phyloP scores from a whole-genome alignment of 768 basidiomycete species.

The Leccinum boreale region DNA sequence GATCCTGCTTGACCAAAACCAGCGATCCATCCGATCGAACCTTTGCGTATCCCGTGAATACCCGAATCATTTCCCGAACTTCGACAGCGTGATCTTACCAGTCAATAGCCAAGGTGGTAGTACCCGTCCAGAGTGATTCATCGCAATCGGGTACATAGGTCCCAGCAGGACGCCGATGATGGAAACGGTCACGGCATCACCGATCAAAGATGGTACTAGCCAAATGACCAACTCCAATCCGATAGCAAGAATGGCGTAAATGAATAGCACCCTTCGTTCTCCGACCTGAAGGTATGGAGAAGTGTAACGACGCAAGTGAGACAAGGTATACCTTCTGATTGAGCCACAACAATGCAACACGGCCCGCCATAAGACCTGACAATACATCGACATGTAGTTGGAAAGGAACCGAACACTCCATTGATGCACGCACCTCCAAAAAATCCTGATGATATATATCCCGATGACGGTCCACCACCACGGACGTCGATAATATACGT shows the following conservation, averaged over 20 bases:
- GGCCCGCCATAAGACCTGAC: conserved; percentile 55
- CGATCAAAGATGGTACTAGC: conserved; percentile 52
- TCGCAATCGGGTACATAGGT: conserved; percentile 52
- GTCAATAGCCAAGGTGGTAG: conserved; percentile 69
- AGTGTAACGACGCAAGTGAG: background rate
- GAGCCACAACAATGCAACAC: conserved; percentile 52
- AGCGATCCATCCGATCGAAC: conserved; percentile 66
- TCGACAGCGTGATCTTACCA: conserved; percentile 22
- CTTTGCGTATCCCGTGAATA: conserved; percentile 14
- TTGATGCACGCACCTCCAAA: conserved; percentile 43
- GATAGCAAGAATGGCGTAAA: conserved; percentile 52
- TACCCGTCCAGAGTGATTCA: conserved; percentile 67
- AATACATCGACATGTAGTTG: background rate
- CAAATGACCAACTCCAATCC: conserved; percentile 57
- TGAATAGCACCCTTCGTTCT: conserved; percentile 49
- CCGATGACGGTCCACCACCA: conserved; percentile 44
- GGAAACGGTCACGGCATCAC: conserved; percentile 52
- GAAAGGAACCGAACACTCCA: background rate
- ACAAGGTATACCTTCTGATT: conserved; percentile 42
- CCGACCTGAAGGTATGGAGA: conserved; percentile 38
- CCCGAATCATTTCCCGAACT: background rate
- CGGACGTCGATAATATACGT: conserved; percentile 49
- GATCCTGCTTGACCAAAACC: conserved; percentile 70
- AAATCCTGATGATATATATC: conserved; percentile 53
- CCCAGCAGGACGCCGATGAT: conserved; percentile 55